Evolutionary conservation across 768 basidiomycete species (phyloP).

Genomic region (Rhizopogon rudus): DNA sequence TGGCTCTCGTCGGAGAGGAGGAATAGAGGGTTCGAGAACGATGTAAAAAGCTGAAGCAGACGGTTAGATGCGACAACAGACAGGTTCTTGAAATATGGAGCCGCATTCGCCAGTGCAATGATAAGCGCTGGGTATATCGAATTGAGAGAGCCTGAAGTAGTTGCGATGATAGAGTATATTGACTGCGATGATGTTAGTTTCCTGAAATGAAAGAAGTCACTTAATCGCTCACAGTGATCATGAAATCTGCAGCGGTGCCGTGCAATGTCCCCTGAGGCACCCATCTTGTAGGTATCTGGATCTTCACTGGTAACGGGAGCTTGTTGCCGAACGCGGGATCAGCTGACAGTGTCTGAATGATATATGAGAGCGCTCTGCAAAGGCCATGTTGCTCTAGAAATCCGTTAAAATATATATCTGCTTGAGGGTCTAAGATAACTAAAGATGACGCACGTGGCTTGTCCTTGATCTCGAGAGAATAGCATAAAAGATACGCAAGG

Average conservation of each 20-base stretch:
- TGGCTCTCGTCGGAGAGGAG: conserved; percentile 93
- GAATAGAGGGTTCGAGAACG: conserved; percentile 88
- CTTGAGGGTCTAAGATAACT: not conserved
- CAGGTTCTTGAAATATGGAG: conserved; percentile 81
- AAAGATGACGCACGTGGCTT: conserved; percentile 65
- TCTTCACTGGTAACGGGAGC: conserved; percentile 58
- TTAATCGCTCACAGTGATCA: conserved; percentile 67
- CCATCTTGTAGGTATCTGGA: conserved; percentile 75
- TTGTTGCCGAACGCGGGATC: conserved; percentile 74
- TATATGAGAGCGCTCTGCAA: conserved; percentile 85
- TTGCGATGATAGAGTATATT: conserved; percentile 85
- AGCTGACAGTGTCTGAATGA: conserved; percentile 86
- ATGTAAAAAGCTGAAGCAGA: conserved; percentile 83
- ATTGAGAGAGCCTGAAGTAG: conserved; percentile 75
- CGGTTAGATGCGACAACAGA: conserved; percentile 78
- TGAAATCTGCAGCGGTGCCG: conserved; percentile 78
- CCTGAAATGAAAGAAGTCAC: conserved; percentile 2
- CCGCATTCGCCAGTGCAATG: conserved; percentile 83
- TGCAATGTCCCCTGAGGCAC: conserved; percentile 56
- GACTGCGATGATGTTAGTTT: conserved; percentile 42
- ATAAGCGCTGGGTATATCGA: conserved; percentile 90
- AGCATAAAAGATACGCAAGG: conserved; percentile 73
- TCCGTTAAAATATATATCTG: conserved; percentile 2
- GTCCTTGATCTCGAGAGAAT: conserved; percentile 86
- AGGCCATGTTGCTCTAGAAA: conserved; percentile 82